A percentile compares a stretch with the other conserved stretches of the same genome.
Conservation (phyloP, 345 rosid genomes). For the Salix exigua region DNA sequence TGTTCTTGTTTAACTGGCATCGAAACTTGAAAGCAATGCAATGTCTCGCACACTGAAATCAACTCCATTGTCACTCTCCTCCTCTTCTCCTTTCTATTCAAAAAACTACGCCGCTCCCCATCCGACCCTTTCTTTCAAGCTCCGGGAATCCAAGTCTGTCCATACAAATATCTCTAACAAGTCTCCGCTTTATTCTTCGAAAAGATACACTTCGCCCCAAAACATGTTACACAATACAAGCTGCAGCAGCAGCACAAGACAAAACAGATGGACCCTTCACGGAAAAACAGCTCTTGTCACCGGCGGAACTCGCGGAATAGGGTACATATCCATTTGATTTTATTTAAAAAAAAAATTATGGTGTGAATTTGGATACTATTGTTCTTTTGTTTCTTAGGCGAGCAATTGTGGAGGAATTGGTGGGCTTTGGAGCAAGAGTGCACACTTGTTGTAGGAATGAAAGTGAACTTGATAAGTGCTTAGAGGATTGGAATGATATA, state of each 20-base stretch:
- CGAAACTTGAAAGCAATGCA: background rate
- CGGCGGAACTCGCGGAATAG: conserved; percentile 54
- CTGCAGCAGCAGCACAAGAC: background rate
- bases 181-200: background rate
- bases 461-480: conserved; percentile 39
- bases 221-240: background rate
- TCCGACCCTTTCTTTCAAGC: background rate
- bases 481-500: conserved; percentile 44
- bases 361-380: background rate
- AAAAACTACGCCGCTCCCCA: background rate
- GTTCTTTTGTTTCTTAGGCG: conserved; percentile 30
- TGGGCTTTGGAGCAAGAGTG: conserved; percentile 61
- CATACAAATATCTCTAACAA: background rate
- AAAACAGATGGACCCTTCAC: conserved; percentile 44
- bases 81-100: conserved; percentile 1
- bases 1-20: too few species aligned
- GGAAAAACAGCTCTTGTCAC: conserved; percentile 17
- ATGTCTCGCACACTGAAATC: background rate
- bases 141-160: too few species aligned
- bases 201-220: background rate
- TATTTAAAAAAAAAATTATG: too few species aligned
- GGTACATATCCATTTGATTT: conserved; percentile 25
- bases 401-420: conserved; percentile 71
- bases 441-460: conserved; percentile 65
- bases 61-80: background rate